Evolutionary conservation across 768 basidiomycete genomes (phyloP).

Genomic region (Strobilomyces confusus): DNA sequence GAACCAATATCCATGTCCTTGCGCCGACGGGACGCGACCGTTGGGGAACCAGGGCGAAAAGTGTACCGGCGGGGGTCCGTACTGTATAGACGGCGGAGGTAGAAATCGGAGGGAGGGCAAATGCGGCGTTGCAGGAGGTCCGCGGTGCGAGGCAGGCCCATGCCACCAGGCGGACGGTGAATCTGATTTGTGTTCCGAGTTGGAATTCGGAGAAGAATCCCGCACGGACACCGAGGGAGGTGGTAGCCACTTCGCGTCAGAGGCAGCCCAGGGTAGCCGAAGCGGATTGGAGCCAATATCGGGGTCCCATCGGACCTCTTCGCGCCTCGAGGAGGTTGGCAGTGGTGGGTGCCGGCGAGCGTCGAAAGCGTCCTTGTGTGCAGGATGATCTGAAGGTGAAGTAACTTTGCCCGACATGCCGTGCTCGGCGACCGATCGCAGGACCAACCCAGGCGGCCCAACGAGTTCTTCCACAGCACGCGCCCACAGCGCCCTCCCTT

Average conservation of each 20-base stretch:
- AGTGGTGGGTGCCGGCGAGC: background rate
- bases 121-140: background rate
- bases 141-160: slow-evolving; percentile 7
- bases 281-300: background rate
- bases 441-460: slow-evolving; percentile 13
- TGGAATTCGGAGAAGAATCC: slow-evolving; percentile 1
- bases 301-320: slow-evolving; percentile 15
- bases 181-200: slow-evolving; percentile 8
- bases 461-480: slow-evolving; percentile 19
- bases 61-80: slow-evolving; percentile 12
- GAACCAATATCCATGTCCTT: slow-evolving; percentile 23
- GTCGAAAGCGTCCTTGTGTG: background rate
- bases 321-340: background rate
- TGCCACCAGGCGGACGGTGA: slow-evolving; percentile 9
- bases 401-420: background rate
- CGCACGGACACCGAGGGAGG: background rate
- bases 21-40: slow-evolving; percentile 6
- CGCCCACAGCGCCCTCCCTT: slow-evolving; percentile 20
- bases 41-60: slow-evolving; percentile 16
- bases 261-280: background rate
- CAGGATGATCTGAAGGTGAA: background rate
- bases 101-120: slow-evolving; percentile 10
- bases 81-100: slow-evolving; percentile 10
- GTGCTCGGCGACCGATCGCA: slow-evolving; percentile 2
- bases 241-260: background rate